Conservation (phyloP, 1,284 basidiomycete genomes). For the Phylloporus sp. region DNA sequence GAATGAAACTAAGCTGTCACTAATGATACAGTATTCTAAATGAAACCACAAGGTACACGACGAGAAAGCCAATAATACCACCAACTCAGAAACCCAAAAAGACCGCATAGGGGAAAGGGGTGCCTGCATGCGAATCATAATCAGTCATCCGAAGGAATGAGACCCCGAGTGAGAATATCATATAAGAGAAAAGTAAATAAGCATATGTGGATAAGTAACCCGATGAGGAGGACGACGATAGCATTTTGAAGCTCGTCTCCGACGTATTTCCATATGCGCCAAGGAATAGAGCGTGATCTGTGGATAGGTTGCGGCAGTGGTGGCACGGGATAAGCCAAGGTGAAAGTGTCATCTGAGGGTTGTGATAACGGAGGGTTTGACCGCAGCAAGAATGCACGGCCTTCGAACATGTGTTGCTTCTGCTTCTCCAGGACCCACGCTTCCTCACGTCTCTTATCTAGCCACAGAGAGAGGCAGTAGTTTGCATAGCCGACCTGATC, state of each 20-base stretch:
- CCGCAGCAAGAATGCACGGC: conserved; percentile 22
- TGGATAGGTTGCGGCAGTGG: background rate
- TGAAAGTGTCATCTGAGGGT: background rate
- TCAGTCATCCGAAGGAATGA: conserved; percentile 32
- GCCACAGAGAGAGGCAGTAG: conserved; percentile 32
- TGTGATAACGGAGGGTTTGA: conserved; percentile 21
- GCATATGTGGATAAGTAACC: conserved; percentile 32
- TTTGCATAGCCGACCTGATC: conserved; percentile 32
- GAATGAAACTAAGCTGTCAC: background rate
- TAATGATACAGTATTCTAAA: conserved; percentile 25
- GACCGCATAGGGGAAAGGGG: conserved; percentile 18
- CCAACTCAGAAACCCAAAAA: conserved; percentile 7
- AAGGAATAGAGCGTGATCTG: conserved; percentile 12
- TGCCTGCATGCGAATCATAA: background rate
- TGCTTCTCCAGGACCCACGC: conserved; percentile 8
- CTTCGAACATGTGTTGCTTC: conserved; percentile 26
- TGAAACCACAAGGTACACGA: conserved; percentile 6
- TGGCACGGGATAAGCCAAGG: background rate
- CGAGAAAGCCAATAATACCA: background rate
- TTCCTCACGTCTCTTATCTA: conserved; percentile 35
- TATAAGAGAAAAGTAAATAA: conserved; percentile 36
- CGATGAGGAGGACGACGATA: conserved; percentile 28
- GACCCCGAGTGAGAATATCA: conserved; percentile 33
- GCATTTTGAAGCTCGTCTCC: conserved; percentile 37
- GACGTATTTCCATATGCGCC: conserved; percentile 22